Percentiles rank a stretch among this genome's conserved stretches.
Conservation (phyloP, 441 rosid species). For the Biscutella laevigata region DNA sequence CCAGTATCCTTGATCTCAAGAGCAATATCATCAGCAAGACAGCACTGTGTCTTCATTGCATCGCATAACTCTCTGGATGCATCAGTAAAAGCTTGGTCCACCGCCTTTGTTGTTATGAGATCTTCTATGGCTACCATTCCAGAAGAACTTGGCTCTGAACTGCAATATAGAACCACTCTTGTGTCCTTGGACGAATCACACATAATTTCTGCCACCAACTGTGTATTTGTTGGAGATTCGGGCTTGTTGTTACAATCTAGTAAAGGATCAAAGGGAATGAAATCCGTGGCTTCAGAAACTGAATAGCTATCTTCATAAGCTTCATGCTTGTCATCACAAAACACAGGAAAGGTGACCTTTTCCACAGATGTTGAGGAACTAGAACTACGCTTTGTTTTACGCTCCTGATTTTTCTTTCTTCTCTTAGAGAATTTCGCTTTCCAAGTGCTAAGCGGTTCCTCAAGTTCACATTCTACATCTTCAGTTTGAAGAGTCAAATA, state of each 20-base stretch:
- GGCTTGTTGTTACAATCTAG: constrained; percentile 18
- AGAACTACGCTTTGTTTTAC: constrained; percentile 20
- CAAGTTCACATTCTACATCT: constrained; percentile 38
- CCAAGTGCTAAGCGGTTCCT: constrained; percentile 48
- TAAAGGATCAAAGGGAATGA: constrained; percentile 18
- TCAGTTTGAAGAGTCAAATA: not conserved
- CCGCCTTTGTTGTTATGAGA: not conserved
- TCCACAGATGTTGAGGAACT: constrained; percentile 20
- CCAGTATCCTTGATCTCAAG: constrained; percentile 21
- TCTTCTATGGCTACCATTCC: not conserved
- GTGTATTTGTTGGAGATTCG: constrained; percentile 18
- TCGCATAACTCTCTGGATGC: constrained; percentile 4
- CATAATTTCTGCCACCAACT: constrained; percentile 16
- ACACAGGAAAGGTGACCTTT: constrained; percentile 14
- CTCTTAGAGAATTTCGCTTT: constrained; percentile 38
- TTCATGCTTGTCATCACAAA: constrained; percentile 34
- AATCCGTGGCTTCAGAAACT: constrained; percentile 24
- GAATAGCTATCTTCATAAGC: constrained; percentile 29
- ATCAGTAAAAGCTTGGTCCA: constrained; percentile 1
- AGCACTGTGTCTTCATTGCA: constrained; percentile 11
- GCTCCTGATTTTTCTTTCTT: constrained; percentile 30
- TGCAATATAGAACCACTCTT: constrained; percentile 18
- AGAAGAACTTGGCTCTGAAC: not conserved
- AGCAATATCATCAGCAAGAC: constrained; percentile 26
- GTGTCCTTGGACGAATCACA: constrained; percentile 13